Percentiles rank a stretch among this genome's conserved stretches.
Conservation (phyloP, 352 stramenopile genomes). For the Pythium aquatile region DNA sequence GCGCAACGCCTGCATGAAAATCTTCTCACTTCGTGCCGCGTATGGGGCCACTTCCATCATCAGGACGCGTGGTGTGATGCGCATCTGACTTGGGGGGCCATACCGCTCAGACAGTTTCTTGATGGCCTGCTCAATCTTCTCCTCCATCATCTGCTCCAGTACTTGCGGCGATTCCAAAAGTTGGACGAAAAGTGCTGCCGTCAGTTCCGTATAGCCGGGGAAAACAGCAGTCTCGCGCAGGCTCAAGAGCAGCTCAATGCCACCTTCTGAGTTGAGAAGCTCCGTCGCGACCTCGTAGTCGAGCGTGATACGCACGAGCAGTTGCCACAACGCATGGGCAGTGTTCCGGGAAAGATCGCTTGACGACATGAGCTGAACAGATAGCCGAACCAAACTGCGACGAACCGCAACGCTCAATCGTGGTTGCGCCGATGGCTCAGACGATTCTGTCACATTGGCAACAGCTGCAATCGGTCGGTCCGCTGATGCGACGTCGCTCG, state of each 20-base stretch:
- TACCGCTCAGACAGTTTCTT: slow-evolving; percentile 73
- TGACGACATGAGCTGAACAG: slow-evolving; percentile 22
- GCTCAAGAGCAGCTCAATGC: slow-evolving; percentile 59
- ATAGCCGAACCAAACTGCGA: slow-evolving; percentile 20
- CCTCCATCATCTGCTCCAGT: slow-evolving; percentile 84
- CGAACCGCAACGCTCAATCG: slow-evolving; percentile 14
- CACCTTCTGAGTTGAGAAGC: slow-evolving; percentile 44
- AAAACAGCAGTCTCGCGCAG: slow-evolving; percentile 51
- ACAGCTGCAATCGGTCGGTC: not conserved
- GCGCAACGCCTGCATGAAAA: slow-evolving; percentile 73
- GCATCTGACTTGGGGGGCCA: slow-evolving; percentile 68
- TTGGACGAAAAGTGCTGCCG: slow-evolving; percentile 64
- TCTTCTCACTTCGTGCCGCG: slow-evolving; percentile 67
- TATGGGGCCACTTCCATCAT: slow-evolving; percentile 77
- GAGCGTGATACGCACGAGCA: slow-evolving; percentile 63
- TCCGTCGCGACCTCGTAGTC: slow-evolving; percentile 70
- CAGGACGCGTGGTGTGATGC: slow-evolving; percentile 76
- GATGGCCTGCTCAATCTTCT: slow-evolving; percentile 78
- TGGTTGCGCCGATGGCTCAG: not conserved
- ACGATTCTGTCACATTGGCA: not conserved
- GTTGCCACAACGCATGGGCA: slow-evolving; percentile 72
- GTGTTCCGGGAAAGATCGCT: slow-evolving; percentile 29
- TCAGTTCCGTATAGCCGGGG: slow-evolving; percentile 71
- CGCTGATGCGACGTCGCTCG: slow-evolving; percentile 8
- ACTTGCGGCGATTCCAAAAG: slow-evolving; percentile 80